Percentiles rank a stretch among this genome's conserved stretches.
Conservation (phyloP, 805 yeast genomes). For the Yamadazyma philogaea region DNA sequence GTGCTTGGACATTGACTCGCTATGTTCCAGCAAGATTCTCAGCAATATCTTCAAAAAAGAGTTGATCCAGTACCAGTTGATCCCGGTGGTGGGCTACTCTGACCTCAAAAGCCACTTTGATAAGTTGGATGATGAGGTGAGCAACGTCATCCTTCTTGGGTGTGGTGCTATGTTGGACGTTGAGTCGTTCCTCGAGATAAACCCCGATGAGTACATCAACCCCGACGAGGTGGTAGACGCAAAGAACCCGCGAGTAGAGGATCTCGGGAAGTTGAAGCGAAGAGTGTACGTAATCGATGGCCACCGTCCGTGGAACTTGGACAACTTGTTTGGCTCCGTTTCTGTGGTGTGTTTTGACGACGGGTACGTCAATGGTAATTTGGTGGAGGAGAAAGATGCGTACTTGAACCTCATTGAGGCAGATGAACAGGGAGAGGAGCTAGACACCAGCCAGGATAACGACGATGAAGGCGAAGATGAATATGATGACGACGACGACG, state of each 20-base stretch:
- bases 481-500: constrained; percentile 30
- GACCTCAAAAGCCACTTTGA: constrained; percentile 65
- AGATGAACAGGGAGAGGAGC: constrained; percentile 31
- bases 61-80: constrained; percentile 79
- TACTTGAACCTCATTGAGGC: constrained; percentile 50
- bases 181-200: constrained; percentile 67
- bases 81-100: constrained; percentile 89
- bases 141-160: constrained; percentile 77
- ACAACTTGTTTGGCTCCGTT: constrained; percentile 82
- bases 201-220: constrained; percentile 49
- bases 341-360: constrained; percentile 83
- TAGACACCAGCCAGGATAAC: constrained; percentile 31
- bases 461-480: constrained; percentile 22
- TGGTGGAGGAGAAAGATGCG: constrained; percentile 57
- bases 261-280: constrained; percentile 37
- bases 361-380: constrained; percentile 63
- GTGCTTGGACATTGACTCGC: constrained; percentile 85
- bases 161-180: constrained; percentile 93
- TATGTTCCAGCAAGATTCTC: constrained; percentile 82
- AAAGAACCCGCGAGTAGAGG: constrained; percentile 10
- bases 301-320: constrained; percentile 94
- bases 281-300: constrained; percentile 84
- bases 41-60: constrained; percentile 71
- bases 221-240: constrained; percentile 17
- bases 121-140: constrained; percentile 68